Percentiles rank a stretch among this genome's conserved stretches.
These are phyloP conservation scores for Picochlorum costavermella DNA, from an alignment of 139 green algal species.

Conservation along the genomic window DNA sequence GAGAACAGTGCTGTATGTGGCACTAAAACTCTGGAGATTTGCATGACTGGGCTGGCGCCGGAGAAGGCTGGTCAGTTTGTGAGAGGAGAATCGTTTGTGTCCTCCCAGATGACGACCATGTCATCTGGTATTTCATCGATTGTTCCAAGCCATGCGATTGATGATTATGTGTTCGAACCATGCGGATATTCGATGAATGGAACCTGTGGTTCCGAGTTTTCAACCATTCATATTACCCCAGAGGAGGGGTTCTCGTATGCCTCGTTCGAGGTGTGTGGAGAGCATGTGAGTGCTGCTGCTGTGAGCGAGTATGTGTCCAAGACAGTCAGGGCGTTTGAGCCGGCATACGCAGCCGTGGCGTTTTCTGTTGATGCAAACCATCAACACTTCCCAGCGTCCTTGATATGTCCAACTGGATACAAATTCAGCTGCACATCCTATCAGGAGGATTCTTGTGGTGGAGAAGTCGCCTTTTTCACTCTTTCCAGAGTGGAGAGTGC, in stretches of 20 bases:
- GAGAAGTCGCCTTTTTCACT: conserved; percentile 24
- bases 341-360: conserved; percentile 42
- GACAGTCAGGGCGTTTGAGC: conserved; percentile 44
- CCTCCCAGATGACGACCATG: conserved; percentile 41
- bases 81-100: conserved; percentile 52
- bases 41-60: conserved; percentile 84
- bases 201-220: conserved; percentile 59
- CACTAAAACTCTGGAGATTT: conserved; percentile 85
- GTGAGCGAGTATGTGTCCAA: conserved; percentile 26
- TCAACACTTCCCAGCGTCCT: conserved; percentile 1
- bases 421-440: conserved; percentile 16
- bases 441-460: conserved; percentile 38
- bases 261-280: conserved; percentile 78
- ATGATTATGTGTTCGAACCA: conserved; percentile 98
- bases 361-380: conserved; percentile 34
- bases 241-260: conserved; percentile 89
- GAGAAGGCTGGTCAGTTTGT: conserved; percentile 66
- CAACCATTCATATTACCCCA: conserved; percentile 97
- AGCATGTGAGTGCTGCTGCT: conserved; percentile 22
- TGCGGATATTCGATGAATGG: conserved; percentile 98
- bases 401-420: conserved; percentile 31
- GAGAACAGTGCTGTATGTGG: conserved; percentile 3
- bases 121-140: conserved; percentile 61
- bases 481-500: conserved; percentile 3
- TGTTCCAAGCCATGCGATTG: conserved; percentile 68